Percentiles rank a stretch among this genome's conserved stretches.
These are phyloP conservation scores for Cucumis hystrix DNA, from an alignment of 306 rosid species.

Conservation along the genomic window DNA sequence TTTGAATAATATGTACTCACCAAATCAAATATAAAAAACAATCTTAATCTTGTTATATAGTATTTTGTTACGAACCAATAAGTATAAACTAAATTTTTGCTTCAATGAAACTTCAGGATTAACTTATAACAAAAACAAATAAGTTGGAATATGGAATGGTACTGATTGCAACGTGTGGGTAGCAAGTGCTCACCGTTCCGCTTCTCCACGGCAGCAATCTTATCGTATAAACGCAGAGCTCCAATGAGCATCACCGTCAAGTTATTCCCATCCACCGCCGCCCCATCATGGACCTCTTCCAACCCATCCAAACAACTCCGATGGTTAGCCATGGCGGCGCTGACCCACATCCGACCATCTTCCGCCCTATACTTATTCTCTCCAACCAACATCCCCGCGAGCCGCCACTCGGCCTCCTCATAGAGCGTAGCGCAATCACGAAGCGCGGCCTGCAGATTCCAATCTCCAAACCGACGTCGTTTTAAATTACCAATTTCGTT, in stretches of 20 bases:
- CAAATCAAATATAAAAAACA: no score
- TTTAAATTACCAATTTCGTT: background rate
- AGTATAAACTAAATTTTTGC: no score
- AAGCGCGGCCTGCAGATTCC: background rate
- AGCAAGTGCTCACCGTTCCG: background rate
- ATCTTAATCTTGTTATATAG: no score
- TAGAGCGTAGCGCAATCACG: background rate
- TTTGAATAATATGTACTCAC: no score
- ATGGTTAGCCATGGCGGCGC: constrained; percentile 1
- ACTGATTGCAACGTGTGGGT: background rate
- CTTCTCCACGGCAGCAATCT: background rate
- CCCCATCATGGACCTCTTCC: background rate
- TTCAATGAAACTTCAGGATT: no score
- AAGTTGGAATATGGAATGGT: background rate
- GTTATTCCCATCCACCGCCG: background rate
- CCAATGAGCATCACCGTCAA: background rate
- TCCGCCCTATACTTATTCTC: background rate
- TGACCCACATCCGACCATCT: constrained; percentile 4
- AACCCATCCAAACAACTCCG: constrained; percentile 6
- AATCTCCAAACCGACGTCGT: background rate
- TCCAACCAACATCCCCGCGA: background rate
- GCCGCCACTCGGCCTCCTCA: background rate
- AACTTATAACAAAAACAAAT: background rate
- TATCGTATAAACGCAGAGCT: background rate
- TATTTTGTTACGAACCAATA: no score